Percentiles rank a stretch among this genome's conserved stretches.
These are phyloP conservation scores for Puccinia polysora DNA, from an alignment of 1,284 basidiomycete genomes.

Conservation along the genomic window DNA sequence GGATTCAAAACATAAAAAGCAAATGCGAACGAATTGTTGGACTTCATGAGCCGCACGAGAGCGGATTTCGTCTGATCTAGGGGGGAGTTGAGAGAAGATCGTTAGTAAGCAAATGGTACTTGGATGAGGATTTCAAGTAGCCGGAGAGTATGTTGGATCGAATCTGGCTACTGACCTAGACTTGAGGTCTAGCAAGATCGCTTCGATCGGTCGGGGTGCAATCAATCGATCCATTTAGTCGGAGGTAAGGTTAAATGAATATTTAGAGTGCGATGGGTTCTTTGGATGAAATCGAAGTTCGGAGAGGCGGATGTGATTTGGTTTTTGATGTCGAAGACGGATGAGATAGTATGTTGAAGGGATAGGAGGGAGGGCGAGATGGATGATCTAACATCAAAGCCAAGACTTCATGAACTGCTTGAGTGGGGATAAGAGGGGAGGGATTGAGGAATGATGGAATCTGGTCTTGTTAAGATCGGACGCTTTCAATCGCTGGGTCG, in stretches of 20 bases:
- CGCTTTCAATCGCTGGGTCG: too few species aligned
- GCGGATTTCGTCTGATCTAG: conserved; percentile 43
- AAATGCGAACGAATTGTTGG: conserved; percentile 41
- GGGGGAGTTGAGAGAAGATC: not conserved
- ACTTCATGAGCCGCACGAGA: conserved; percentile 42
- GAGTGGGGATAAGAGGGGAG: too few species aligned
- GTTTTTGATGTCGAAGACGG: too few species aligned
- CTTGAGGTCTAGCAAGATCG: conserved; percentile 43
- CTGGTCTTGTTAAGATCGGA: too few species aligned
- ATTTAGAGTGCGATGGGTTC: too few species aligned
- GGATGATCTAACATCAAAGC: too few species aligned
- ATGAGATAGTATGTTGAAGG: too few species aligned
- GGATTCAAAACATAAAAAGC: not conserved
- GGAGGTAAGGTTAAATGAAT: conserved; percentile 8
- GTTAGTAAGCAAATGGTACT: not conserved
- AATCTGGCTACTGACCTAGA: conserved; percentile 26
- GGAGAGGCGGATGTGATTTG: too few species aligned
- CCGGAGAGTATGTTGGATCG: not conserved
- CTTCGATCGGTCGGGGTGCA: conserved; percentile 42
- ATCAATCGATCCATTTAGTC: conserved; percentile 33
- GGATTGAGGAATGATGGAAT: too few species aligned
- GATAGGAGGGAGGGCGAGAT: too few species aligned
- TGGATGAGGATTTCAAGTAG: not conserved
- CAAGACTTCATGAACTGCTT: too few species aligned
- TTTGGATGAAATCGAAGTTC: too few species aligned